Percentiles rank a stretch among this genome's conserved stretches.
Evolutionary conservation across 495 filamentous ascomycete genomes (phyloP).

Genomic region (Talaromyces trachyspermus): DNA sequence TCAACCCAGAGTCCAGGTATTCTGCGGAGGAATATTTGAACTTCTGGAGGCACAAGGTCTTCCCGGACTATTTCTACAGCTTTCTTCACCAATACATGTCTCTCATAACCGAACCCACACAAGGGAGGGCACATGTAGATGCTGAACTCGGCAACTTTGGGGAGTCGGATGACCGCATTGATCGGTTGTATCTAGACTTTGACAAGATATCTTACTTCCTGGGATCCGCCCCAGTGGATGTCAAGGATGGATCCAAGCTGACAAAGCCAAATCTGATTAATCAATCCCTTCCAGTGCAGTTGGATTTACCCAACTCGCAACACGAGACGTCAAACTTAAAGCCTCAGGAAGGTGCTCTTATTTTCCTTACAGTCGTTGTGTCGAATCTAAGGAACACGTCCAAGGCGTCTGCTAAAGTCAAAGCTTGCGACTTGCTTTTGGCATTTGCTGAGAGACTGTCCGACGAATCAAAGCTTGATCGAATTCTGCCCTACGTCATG

Average conservation of each 20-base stretch:
- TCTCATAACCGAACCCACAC: slow-evolving; percentile 86
- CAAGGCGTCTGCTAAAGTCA: slow-evolving; percentile 74
- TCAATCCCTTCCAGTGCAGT: slow-evolving; percentile 61
- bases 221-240: slow-evolving; percentile 32
- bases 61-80: slow-evolving; percentile 93
- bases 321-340: slow-evolving; percentile 42
- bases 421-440: slow-evolving; percentile 87
- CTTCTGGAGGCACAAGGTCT: slow-evolving; percentile 84
- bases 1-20: slow-evolving; percentile 84
- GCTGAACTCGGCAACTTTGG: slow-evolving; percentile 59
- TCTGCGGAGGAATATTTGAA: slow-evolving; percentile 93
- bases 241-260: slow-evolving; percentile 17
- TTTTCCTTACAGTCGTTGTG: slow-evolving; percentile 83
- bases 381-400: slow-evolving; percentile 84
- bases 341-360: slow-evolving; percentile 69
- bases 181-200: slow-evolving; percentile 87
- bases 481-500: slow-evolving; percentile 85
- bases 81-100: slow-evolving; percentile 98
- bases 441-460: slow-evolving; percentile 88
- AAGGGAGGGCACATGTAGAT: slow-evolving; percentile 59
- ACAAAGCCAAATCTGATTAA: slow-evolving; percentile 24
- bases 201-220: slow-evolving; percentile 96
- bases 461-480: slow-evolving; percentile 94
- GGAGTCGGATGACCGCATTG: slow-evolving; percentile 87
- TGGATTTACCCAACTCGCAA: slow-evolving; percentile 82